Evolutionary conservation across 768 basidiomycete genomes (phyloP), one percentile per base, ranked within the genome.

Genomic region (Calocybe gangraenosa): DNA sequence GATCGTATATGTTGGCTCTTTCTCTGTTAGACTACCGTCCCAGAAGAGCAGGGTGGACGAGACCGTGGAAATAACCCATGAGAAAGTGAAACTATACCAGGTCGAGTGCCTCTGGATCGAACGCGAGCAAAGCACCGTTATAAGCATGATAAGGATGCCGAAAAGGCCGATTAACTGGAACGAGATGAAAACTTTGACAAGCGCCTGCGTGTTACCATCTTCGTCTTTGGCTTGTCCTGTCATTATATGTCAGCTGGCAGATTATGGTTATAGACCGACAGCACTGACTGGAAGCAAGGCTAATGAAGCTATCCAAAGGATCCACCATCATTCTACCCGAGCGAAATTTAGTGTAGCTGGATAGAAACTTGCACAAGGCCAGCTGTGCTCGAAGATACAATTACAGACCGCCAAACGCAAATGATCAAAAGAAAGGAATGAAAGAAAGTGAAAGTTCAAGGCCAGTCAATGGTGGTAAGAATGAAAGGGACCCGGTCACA

Each of bases 31-130:
- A n/a, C 53, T 38, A 1, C 61, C 61, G 2, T 49, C 42, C 49
- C 59, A 56, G 9, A 62, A 47, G 10, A 64, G 53, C 3, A 64
- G 53, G 11, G 57, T 52, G 48, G 60, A 64, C 8, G 63, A 60
- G 8, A 58, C 34, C 19, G 57, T 55, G 14, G 60, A 64, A 2
- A 62, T 57, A 7, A 60, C 54, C 63, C 63, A 64, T 9, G 58
- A 58, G 14, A 54, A 51, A 34, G 55, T 54, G 37, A 64, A 64
- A 41, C 57, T 64, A 30, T 55, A 59, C 63, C 63, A 64, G 10
- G 60, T 57, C 37, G 58, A 49, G 15, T 58, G 58, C n/a, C 63
- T 57, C 9, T 49, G 39, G 18, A 50, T 55, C 8, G 45, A 51
- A 11, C 39, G 39, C 7, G 58, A 52, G n/a, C 53, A 51, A 19